Percentiles rank a stretch among this genome's conserved stretches.
These are phyloP conservation scores for Xerocomus minutiporus DNA, from an alignment of 1,284 basidiomycete species.

Conservation along the genomic window DNA sequence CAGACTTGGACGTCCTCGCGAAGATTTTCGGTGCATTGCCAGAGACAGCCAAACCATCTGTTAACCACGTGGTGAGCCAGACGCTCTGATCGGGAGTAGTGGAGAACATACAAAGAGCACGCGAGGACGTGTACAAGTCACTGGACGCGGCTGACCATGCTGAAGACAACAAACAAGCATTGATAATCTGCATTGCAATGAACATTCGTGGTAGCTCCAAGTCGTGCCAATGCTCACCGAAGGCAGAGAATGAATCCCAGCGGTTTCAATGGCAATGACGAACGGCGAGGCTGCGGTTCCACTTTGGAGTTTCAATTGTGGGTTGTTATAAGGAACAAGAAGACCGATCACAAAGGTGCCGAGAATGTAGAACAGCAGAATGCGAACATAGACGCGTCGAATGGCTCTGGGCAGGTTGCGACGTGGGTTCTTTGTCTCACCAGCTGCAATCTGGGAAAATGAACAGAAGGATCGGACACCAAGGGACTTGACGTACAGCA, in stretches of 20 bases:
- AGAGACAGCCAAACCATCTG: constrained; percentile 71
- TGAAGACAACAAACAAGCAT: constrained; percentile 79
- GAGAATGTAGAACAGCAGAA: constrained; percentile 61
- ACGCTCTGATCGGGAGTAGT: background rate
- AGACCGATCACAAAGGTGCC: constrained; percentile 54
- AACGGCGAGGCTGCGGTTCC: constrained; percentile 64
- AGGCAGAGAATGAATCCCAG: constrained; percentile 62
- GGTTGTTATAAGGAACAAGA: constrained; percentile 56
- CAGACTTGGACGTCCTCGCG: constrained; percentile 58
- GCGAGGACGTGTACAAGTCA: constrained; percentile 77
- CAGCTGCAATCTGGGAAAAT: constrained; percentile 54
- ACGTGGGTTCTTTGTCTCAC: constrained; percentile 52
- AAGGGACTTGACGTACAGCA: constrained; percentile 47
- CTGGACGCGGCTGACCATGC: constrained; percentile 86
- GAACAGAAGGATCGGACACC: constrained; percentile 1
- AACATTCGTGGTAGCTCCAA: constrained; percentile 24
- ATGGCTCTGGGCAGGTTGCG: constrained; percentile 58
- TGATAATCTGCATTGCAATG: constrained; percentile 59
- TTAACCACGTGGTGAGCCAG: constrained; percentile 1
- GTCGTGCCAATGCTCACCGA: constrained; percentile 28
- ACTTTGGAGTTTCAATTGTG: constrained; percentile 38
- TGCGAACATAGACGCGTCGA: constrained; percentile 65
- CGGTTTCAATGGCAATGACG: constrained; percentile 60
- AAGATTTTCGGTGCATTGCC: constrained; percentile 80
- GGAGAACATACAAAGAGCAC: constrained; percentile 64